Percentiles rank a stretch among this genome's conserved stretches.
Conservation (phyloP, 2,329 filamentous ascomycete species). For the Trichoderma cornu-damae region DNA sequence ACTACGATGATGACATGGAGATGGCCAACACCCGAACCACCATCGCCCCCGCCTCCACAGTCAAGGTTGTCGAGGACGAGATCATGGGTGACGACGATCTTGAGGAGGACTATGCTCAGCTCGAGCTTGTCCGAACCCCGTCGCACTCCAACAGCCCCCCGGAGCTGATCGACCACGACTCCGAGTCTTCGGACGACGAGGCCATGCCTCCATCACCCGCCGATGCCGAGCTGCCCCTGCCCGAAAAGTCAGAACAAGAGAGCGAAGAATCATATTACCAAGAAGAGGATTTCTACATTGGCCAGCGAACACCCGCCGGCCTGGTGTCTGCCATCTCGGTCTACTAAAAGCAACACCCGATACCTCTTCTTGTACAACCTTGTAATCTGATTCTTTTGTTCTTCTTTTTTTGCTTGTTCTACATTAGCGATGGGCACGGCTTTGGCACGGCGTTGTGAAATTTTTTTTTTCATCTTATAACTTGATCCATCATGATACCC, state of each 20-base stretch:
- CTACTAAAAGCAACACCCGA: constrained; percentile 38
- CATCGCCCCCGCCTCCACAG: constrained; percentile 30
- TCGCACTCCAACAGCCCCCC: constrained; percentile 64
- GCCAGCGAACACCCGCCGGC: constrained; percentile 46
- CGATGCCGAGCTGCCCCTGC: constrained; percentile 53
- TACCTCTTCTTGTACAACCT: neutral
- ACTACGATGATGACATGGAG: constrained; percentile 53
- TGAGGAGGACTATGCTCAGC: constrained; percentile 60
- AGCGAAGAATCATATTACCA: constrained; percentile 44
- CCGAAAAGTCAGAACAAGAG: constrained; percentile 40
- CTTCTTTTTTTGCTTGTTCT: neutral
- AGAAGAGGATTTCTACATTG: constrained; percentile 48
- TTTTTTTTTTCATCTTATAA: too few relatives aligned
- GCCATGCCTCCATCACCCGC: constrained; percentile 70
- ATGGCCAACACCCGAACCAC: constrained; percentile 43
- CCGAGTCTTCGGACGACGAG: constrained; percentile 69
- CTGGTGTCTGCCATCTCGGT: constrained; percentile 53
- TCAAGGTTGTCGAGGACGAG: constrained; percentile 38
- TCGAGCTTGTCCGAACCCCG: constrained; percentile 62
- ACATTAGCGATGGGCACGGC: constrained; percentile 16
- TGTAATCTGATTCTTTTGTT: constrained; percentile 9
- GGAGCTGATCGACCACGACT: constrained; percentile 64
- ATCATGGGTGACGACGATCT: constrained; percentile 50
- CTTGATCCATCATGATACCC: constrained; percentile 13
- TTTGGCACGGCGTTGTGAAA: constrained; percentile 13